Evolutionary conservation across 768 basidiomycete species (phyloP).

Genomic region (Rhodosporidiobolus sp.): DNA sequence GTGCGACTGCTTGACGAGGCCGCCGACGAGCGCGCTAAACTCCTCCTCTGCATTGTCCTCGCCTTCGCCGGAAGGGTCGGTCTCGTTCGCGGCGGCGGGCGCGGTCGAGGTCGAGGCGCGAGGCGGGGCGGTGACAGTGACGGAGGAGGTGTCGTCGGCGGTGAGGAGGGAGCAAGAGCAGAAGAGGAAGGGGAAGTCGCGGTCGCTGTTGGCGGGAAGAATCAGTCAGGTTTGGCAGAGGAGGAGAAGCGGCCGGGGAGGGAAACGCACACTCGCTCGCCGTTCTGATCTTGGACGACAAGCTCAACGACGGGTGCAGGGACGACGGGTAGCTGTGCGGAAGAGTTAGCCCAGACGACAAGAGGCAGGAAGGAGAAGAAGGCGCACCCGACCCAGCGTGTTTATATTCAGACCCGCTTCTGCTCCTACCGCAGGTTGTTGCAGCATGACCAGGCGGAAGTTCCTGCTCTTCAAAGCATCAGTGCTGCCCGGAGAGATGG

Average conservation of each 20-base stretch:
- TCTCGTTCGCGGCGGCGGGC: too few relatives aligned
- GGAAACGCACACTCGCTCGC: slow-evolving; percentile 68
- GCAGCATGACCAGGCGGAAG: slow-evolving; percentile 79
- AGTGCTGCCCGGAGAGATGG: too few relatives aligned
- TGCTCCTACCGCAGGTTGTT: slow-evolving; percentile 76
- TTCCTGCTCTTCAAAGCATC: slow-evolving; percentile 44
- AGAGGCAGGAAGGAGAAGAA: too few relatives aligned
- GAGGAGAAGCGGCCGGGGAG: slow-evolving; percentile 35
- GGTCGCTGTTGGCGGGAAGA: slow-evolving; percentile 61
- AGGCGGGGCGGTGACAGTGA: too few relatives aligned
- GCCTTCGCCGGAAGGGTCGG: slow-evolving; percentile 24
- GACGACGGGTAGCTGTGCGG: slow-evolving; percentile 59
- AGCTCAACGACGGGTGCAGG: slow-evolving; percentile 81
- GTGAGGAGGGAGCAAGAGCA: slow-evolving; percentile 74
- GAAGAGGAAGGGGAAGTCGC: slow-evolving; percentile 81
- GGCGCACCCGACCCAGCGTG: slow-evolving; percentile 32
- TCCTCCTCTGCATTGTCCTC: slow-evolving; percentile 45
- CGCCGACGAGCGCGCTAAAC: slow-evolving; percentile 72
- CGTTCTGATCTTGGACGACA: slow-evolving; percentile 67
- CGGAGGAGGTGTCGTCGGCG: slow-evolving; percentile 61
- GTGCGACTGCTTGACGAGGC: slow-evolving; percentile 76
- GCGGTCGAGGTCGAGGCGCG: not conserved
- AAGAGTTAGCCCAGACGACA: not conserved
- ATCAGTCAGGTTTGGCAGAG: slow-evolving; percentile 6
- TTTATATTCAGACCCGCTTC: slow-evolving; percentile 60